Conservation (phyloP, 768 basidiomycete genomes). For the Russula dissimulans region DNA sequence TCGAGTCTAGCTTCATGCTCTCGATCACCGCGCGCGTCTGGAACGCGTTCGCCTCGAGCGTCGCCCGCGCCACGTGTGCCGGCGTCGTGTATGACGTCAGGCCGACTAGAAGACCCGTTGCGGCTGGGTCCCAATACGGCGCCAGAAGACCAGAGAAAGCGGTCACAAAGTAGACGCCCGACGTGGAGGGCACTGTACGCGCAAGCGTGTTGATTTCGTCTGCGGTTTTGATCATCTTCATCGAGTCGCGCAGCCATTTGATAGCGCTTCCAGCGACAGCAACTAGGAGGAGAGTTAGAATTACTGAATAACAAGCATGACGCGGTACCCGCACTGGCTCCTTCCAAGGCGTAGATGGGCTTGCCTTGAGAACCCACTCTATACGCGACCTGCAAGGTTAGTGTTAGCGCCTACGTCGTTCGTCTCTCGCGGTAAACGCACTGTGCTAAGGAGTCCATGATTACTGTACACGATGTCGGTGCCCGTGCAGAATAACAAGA, state of each 20-base stretch:
- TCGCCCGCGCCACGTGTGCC: constrained; percentile 88
- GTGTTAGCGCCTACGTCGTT: background rate
- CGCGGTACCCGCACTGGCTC: constrained; percentile 61
- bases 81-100: constrained; percentile 84
- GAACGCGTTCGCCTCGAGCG: constrained; percentile 92
- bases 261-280: constrained; percentile 93
- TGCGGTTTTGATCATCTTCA: constrained; percentile 73
- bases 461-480: constrained; percentile 72
- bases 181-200: constrained; percentile 62
- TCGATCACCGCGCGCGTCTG: constrained; percentile 94
- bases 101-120: constrained; percentile 79
- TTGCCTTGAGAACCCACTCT: constrained; percentile 70
- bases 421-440: constrained; percentile 25
- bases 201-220: constrained; percentile 82
- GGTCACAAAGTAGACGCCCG: constrained; percentile 93
- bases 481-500: constrained; percentile 93
- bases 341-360: constrained; percentile 90
- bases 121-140: constrained; percentile 95
- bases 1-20: constrained; percentile 90
- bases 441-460: constrained; percentile 86
- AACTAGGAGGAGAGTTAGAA: constrained; percentile 35
- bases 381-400: constrained; percentile 61
- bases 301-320: background rate
- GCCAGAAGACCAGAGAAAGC: constrained; percentile 94
- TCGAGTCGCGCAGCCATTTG: constrained; percentile 93